Percentiles rank a stretch among this genome's conserved stretches.
These are phyloP conservation scores for Phialophora chinensis DNA, from an alignment of 2,329 filamentous ascomycete genomes.

Conservation along the genomic window DNA sequence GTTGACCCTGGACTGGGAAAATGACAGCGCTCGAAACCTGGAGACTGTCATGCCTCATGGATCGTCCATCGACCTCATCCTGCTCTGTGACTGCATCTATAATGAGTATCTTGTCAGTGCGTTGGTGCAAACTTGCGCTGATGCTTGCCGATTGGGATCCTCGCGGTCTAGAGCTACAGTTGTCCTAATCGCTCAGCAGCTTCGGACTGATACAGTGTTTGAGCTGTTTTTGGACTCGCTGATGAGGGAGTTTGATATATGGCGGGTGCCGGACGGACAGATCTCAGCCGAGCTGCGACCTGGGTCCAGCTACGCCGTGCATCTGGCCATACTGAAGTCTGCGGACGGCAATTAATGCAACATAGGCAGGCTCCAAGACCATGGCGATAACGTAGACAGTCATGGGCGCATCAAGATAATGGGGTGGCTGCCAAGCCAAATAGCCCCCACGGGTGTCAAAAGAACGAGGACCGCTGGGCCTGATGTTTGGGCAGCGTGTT, in stretches of 20 bases:
- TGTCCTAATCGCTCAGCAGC: constrained; percentile 85
- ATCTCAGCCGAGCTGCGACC: constrained; percentile 65
- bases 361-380: neutral
- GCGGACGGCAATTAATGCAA: neutral
- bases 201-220: constrained; percentile 84
- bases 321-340: constrained; percentile 69
- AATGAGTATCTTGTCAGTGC: constrained; percentile 85
- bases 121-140: constrained; percentile 79
- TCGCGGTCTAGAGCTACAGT: constrained; percentile 60
- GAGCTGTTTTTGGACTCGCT: constrained; percentile 79
- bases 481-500: constrained; percentile 13
- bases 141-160: constrained; percentile 69
- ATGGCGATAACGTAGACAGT: neutral
- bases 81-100: constrained; percentile 95
- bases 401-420: neutral
- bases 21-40: constrained; percentile 49
- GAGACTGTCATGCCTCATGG: constrained; percentile 47
- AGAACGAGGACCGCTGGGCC: neutral
- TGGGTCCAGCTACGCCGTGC: constrained; percentile 78
- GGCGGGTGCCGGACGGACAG: constrained; percentile 72
- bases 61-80: constrained; percentile 66
- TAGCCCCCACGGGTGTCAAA: neutral
- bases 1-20: constrained; percentile 81
- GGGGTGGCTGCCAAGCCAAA: neutral
- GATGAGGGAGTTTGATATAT: constrained; percentile 69